Evolutionary conservation across 352 stramenopile species (phyloP), one percentile per base, ranked within the genome.

Genomic region (Blastocystis sp.): DNA sequence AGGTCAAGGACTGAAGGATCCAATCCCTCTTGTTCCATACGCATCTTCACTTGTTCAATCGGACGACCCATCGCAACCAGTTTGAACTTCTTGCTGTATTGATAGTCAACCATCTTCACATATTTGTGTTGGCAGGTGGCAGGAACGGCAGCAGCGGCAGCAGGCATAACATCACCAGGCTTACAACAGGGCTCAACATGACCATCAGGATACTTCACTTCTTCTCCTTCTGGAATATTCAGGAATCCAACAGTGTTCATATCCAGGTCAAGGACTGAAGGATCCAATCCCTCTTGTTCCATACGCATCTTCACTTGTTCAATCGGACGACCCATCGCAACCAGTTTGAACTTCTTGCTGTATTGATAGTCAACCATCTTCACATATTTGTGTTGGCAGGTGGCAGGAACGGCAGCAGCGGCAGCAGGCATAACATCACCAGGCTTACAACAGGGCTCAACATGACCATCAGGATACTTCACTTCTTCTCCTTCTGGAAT

Each of bases 231-330:
- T 32, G 67, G 67, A 40, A 78, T 78, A 21, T 78, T 78, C 11
- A 38, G 14, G 67, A 78, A 78, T 40, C 38, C 67, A 32, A 78
- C 27, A 38, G 67, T 78, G 27, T 78, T 78, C 67, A 78, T 78
- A 1, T 78, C 67, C n/a, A 78, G 7, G 57, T 78, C 67, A 11
- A 78, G 32, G 29, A 78, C 24, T 14, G 67, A 78, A 59, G 67
- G 48, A 38, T 78, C 67, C 67, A 78, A 46, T 38, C 67, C 46
- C 38, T 78, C 91, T n/a, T 90, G 88, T 27, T 84, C 90, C 91
- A 94, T 93, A 69, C 93, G 93, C 72, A 94, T 84, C 87, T 94
- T 94, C 29, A 94, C 90, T 87, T 94, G 91, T 87, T 93, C 91
- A 0, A 88, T 27, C 3, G 92, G 91, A 90, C 93, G 93, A 1